These are phyloP conservation scores for Aquilaria sinensis DNA, from an alignment of 345 rosid genomes.

Conservation along the genomic window DNA sequence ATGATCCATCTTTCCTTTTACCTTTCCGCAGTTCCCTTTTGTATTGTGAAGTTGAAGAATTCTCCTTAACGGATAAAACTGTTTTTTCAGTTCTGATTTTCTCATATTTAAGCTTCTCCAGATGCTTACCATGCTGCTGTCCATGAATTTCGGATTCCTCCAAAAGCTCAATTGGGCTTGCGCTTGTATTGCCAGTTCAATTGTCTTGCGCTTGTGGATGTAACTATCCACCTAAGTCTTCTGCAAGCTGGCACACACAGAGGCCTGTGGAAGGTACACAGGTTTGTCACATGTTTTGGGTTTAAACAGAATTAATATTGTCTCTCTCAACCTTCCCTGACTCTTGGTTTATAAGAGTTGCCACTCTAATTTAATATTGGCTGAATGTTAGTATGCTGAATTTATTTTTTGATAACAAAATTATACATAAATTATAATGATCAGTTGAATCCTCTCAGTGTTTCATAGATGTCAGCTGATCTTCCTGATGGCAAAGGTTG, in stretches of 20 bases:
- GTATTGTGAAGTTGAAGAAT: too few relatives aligned
- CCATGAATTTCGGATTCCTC: constrained; percentile 89
- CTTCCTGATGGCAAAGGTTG: too few relatives aligned
- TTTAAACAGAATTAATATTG: constrained; percentile 1
- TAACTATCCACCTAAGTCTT: constrained; percentile 66
- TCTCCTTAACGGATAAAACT: neutral
- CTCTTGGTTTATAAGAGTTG: too few relatives aligned
- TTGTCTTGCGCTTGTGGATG: constrained; percentile 82
- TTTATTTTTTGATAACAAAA: too few relatives aligned
- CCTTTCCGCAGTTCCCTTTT: neutral
- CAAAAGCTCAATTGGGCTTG: constrained; percentile 86
- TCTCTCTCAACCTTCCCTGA: neutral
- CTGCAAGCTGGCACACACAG: constrained; percentile 47
- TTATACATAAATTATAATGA: too few relatives aligned
- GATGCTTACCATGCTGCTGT: constrained; percentile 57
- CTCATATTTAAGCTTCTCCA: constrained; percentile 25
- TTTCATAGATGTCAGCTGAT: too few relatives aligned
- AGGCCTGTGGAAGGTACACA: constrained; percentile 36
- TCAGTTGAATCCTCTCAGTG: too few relatives aligned
- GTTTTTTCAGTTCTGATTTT: constrained; percentile 41
- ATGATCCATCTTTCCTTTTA: neutral
- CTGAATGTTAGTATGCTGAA: too few relatives aligned
- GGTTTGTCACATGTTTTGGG: constrained; percentile 44
- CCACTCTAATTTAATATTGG: too few relatives aligned
- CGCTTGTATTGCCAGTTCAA: constrained; percentile 92